Base-by-base conservation (phyloP, 768 basidiomycete species). In the Lactifluus echinatus region DNA sequence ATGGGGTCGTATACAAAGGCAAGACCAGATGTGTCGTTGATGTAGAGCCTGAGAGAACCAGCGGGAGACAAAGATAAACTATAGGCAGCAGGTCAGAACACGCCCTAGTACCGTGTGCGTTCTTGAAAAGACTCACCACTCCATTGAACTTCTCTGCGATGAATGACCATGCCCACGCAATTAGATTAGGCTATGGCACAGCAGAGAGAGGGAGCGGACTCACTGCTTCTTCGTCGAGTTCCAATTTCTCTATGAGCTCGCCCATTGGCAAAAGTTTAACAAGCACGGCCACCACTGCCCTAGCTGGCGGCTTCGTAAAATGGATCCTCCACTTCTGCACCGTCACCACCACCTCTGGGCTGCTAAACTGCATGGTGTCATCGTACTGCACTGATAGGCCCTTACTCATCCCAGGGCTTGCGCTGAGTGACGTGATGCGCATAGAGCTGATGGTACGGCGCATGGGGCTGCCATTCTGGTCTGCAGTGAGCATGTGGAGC, bases 1-100 rank as follows among this genome's bases (percentile, higher is more conserved):
- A 83, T 69, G 0, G 84, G 83, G 55, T 81, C 78, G 48, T 79
- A 75, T 8, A 83, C 39, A 58, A 83, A 84, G 0, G 76, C 79
- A 60, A 76, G 65, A 10, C 73, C 59, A 2, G 52, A 53, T 8
- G 69, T 57, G 11, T 75, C 73, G 49, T 75, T 71, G 12, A 82
- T 51, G 4, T 76, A 73, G 57, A 80, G 69, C 58, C 75, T 51
- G 40, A 76, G 66, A n/a, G 75, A 51, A 33, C 24, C 21, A 14
- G 21, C n/a, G n/a, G 45, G 62, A 45, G 34, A 60, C 19, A 36
- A 63, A 61, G 49, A 29, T 34, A 33, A 14, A 19, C 43, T 44
- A 28, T 31, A 28, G 3, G 15, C 26, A 24, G 14, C 12, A n/a
- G 21, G 36, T 51, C 28, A 57, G 52, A 21, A 28, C 23, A 33